These are phyloP conservation scores for Cladosporium velox DNA, from an alignment of 2,329 filamentous ascomycete species.

Conservation along the genomic window DNA sequence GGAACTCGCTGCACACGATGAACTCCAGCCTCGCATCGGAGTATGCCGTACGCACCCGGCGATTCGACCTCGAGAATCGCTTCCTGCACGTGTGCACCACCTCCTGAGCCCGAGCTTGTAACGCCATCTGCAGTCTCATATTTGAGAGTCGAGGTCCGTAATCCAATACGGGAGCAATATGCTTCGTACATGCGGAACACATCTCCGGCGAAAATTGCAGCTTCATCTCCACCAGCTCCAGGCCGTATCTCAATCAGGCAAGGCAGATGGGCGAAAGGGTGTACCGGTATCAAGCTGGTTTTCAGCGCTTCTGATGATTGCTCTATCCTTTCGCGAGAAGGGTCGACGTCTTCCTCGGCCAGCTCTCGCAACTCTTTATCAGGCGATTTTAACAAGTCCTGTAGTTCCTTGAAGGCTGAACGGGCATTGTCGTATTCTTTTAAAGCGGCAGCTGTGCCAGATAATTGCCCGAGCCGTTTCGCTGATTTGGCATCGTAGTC, in stretches of 20 bases:
- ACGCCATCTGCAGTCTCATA: constrained; percentile 71
- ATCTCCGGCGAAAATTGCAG: constrained; percentile 84
- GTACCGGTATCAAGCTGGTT: constrained; percentile 76
- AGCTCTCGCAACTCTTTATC: constrained; percentile 62
- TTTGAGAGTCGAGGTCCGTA: constrained; percentile 71
- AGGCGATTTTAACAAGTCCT: constrained; percentile 63
- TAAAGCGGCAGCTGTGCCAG: constrained; percentile 54
- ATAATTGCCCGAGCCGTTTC: constrained; percentile 60
- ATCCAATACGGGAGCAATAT: constrained; percentile 70
- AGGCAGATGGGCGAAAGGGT: constrained; percentile 86
- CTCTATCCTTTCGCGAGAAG: constrained; percentile 63
- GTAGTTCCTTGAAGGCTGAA: constrained; percentile 67
- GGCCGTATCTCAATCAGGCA: constrained; percentile 91
- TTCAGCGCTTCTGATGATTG: constrained; percentile 69
- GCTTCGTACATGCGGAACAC: constrained; percentile 86
- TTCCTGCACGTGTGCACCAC: constrained; percentile 75
- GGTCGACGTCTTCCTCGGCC: constrained; percentile 68
- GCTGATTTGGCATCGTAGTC: constrained; percentile 59
- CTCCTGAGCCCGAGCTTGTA: constrained; percentile 53
- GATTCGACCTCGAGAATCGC: constrained; percentile 82
- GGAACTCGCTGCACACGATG: constrained; percentile 94
- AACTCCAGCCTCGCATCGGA: constrained; percentile 88
- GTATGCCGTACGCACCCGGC: constrained; percentile 74
- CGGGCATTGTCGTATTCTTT: constrained; percentile 60
- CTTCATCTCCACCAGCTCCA: constrained; percentile 88